Conservation (phyloP, 129 eudicot genomes). For the Artemisia annua region DNA sequence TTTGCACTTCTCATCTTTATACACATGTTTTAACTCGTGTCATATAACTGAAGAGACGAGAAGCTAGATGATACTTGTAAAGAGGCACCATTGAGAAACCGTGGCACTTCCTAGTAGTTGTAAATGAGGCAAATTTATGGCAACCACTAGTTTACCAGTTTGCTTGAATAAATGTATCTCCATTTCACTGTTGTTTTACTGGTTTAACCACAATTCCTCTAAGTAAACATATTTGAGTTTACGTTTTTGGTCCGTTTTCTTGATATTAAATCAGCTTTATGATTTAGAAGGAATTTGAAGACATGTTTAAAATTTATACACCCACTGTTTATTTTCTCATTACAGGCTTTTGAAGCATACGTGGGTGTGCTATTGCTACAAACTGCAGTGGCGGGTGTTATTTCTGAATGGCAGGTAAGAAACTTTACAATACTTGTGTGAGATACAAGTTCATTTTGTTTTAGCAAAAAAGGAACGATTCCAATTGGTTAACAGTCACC, state of each 20-base stretch:
- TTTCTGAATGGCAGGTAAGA: slow-evolving; percentile 83
- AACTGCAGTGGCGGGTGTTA: slow-evolving; percentile 66
- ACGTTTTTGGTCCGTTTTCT: background rate
- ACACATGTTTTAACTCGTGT: background rate
- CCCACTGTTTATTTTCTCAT: background rate
- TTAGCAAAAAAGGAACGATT: too few relatives aligned
- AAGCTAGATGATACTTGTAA: background rate
- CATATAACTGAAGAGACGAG: background rate
- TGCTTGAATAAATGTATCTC: background rate
- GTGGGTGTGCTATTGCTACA: slow-evolving; percentile 73
- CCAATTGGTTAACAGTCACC: too few relatives aligned
- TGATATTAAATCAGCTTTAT: background rate
- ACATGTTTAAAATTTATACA: slow-evolving; percentile 1
- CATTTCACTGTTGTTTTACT: background rate
- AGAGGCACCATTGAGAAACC: background rate
- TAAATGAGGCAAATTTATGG: background rate
- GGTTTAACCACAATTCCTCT: background rate
- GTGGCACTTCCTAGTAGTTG: background rate
- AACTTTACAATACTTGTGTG: background rate
- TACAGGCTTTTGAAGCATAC: slow-evolving; percentile 88
- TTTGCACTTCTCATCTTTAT: background rate
- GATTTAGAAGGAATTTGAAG: slow-evolving; percentile 3
- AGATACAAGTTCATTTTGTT: too few relatives aligned
- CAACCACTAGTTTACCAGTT: slow-evolving; percentile 6
- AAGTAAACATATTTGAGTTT: background rate